These are phyloP conservation scores for Phanerochaete sordida DNA, from an alignment of 768 basidiomycete genomes.

Conservation along the genomic window DNA sequence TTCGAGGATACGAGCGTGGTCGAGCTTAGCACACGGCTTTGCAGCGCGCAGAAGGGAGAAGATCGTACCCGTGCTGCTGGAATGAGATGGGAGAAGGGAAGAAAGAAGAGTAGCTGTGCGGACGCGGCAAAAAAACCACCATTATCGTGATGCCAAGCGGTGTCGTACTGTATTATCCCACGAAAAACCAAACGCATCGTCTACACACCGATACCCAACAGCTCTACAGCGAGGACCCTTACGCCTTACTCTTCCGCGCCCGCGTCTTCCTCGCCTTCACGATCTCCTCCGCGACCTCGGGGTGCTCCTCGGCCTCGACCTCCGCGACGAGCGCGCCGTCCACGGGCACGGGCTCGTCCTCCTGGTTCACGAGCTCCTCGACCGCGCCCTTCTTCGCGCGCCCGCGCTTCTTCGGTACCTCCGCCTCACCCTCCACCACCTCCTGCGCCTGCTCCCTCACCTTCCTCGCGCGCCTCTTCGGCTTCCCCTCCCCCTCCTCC, in stretches of 20 bases:
- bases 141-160: too few species aligned
- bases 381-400: background rate
- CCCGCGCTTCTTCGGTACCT: background rate
- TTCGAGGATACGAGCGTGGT: too few species aligned
- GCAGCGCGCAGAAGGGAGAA: too few species aligned
- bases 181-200: too few species aligned
- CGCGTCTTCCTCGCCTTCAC: background rate
- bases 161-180: too few species aligned
- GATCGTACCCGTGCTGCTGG: too few species aligned
- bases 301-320: constrained; percentile 16
- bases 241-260: background rate
- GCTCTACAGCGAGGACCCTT: too few species aligned
- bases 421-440: background rate
- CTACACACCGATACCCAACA: too few species aligned
- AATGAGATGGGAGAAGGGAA: too few species aligned
- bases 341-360: constrained; percentile 12
- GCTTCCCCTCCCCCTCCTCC: background rate
- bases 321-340: constrained; percentile 9
- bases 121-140: too few species aligned
- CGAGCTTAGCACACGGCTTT: too few species aligned
- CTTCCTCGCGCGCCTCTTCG: background rate
- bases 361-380: constrained; percentile 11
- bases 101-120: too few species aligned
- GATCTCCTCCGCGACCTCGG: constrained; percentile 10
- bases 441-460: background rate